Evolutionary conservation across 1,284 basidiomycete genomes (phyloP), one percentile per base, ranked within the genome.

Genomic region (Xerocomus cyaneibrunnescens): DNA sequence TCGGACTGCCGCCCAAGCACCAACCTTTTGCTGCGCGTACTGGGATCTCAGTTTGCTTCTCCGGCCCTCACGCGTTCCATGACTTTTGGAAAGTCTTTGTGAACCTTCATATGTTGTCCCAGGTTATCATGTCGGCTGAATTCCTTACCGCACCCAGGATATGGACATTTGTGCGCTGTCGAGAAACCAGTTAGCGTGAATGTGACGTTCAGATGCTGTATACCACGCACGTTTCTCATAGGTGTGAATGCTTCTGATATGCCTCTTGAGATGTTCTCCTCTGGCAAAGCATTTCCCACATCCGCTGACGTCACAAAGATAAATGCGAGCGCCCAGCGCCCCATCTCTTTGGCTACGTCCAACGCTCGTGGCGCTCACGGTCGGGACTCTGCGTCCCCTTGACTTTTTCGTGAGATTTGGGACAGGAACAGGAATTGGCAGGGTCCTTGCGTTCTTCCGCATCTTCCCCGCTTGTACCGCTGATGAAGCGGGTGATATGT

Each of bases 41-140:
- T 28, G 42, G 21, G 40, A 54, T 47, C 44, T 52, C 39, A 32
- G 14, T 28, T 34, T 38, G 45, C 52, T 36, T 70, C 67, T 45
- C 53, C 60, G 21, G 41, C 55, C 50, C 62, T 65, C 48, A 54
- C 25, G 48, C 62, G 68, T 41, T 69, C 66, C 45, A 71, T 37
- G 10, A 54, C 45, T 35, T 58, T 67, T 22, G 66, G 49, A 23
- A 60, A 54, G 54, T 67, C 82, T 62, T 79, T 77, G 67, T 84
- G 81, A 32, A 83, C 78, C 41, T 79, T 78, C 76, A 89, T 84
- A 62, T 92, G 89, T 69, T 90, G 87, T 31, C 83, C 82, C 27
- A 93, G 79, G 65, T 94, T 94, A 67, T 94, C 91, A 62, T 90
- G 88, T 45, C 92, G 78, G 67, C 86, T 89, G 66, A 94, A 94